Base-by-base conservation (phyloP, 2,329 filamentous ascomycete genomes). In the Sclerotinia glacialis region DNA sequence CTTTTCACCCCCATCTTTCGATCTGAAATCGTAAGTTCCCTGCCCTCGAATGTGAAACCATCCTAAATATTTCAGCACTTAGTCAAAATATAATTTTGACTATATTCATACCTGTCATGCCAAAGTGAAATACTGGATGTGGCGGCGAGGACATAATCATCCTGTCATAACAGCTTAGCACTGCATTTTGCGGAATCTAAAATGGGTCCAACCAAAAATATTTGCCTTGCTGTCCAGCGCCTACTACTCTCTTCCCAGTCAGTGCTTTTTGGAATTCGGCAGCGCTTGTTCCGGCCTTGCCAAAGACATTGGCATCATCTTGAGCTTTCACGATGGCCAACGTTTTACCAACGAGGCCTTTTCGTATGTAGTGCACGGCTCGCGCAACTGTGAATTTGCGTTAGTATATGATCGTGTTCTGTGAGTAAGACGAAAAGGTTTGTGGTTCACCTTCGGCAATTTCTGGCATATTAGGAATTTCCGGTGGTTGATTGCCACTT, bases 1-100 rank as follows among this genome's bases (percentile, higher is more conserved):
- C 44, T 85, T 77, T 44, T 85, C 77, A 12, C 64, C 42, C 44
- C 71, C 67, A 23, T 59, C 53, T 65, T 86, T 84, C 67, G 87
- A 87, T 74, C 91, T 90, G 79, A 96, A 95, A 78, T 95, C 93
- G 42, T 87, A 87, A 4, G 89, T 92, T 68, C 89, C 86, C 67
- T 92, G 88, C 69, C 89, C 88, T 70, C 86, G 89, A 76, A 98
- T 93, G 74, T 96, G 90, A 62, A 98, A 83, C 95, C 95, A 98
- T 8, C 95, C 73, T 74, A 18, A 31, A 64, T 31, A 50, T 42
- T 56, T 63, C 42, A 54, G 73, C 42, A 69, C 52, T 23, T 64
- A 23, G 21, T 65, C 26, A 49, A 49, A 26, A 21, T 23, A 5
- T 12, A n/a, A 50, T 31, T 34, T 34, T 16, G 14, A n/a, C 34